phyloP scores from a whole-genome alignment of 306 rosid genomes.

The Malus sylvestris region DNA sequence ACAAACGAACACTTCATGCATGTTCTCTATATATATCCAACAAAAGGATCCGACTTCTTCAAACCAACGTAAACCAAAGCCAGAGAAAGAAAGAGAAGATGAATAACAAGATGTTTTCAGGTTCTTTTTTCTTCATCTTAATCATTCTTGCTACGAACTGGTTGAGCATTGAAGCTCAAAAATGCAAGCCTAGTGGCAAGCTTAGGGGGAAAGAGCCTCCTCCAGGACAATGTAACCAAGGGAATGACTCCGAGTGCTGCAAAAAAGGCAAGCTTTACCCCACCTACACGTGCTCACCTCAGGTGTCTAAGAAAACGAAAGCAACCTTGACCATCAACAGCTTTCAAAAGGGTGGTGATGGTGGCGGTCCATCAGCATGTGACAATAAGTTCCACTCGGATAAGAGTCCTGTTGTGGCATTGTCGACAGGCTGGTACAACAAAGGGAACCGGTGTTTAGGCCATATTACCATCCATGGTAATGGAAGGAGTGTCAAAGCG shows the following conservation, averaged over 20 bases:
- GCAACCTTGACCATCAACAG: conserved; percentile 7
- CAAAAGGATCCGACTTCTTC: not conserved
- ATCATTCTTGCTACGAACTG: not conserved
- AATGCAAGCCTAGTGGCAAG: conserved; percentile 15
- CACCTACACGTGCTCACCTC: conserved; percentile 33
- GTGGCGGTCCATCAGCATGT: conserved; percentile 1
- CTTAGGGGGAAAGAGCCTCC: conserved; percentile 17
- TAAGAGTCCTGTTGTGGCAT: conserved; percentile 25
- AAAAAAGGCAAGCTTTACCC: conserved; percentile 24
- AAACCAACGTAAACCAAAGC: not conserved
- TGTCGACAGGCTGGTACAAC: conserved; percentile 43
- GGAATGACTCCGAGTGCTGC: conserved; percentile 37
- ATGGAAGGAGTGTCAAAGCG: conserved; percentile 41
- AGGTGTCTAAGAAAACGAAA: not conserved
- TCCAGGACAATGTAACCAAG: conserved; percentile 26
- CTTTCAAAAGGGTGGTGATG: not conserved
- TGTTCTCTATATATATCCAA: not conserved
- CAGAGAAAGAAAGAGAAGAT: not conserved
- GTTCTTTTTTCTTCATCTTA: not conserved
- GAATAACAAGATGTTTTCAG: not conserved
- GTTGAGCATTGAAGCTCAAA: conserved; percentile 9
- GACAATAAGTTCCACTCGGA: conserved; percentile 34
- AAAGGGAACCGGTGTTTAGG: conserved; percentile 18
- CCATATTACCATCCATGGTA: conserved; percentile 28
- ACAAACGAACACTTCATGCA: not conserved